These are phyloP conservation scores for Eucalyptus leucophloia DNA, from an alignment of 345 rosid species.

Conservation along the genomic window DNA sequence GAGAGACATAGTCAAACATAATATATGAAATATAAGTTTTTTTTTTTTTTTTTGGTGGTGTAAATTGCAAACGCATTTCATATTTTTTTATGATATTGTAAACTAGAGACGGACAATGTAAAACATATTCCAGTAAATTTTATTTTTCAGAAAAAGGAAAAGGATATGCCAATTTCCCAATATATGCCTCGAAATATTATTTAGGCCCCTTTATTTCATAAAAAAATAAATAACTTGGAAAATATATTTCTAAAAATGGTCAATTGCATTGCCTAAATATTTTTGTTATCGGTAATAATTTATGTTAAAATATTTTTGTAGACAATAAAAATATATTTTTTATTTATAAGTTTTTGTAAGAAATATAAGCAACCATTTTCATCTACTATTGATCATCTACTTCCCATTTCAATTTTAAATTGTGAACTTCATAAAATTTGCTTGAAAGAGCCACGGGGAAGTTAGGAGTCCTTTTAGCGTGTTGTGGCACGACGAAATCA, in stretches of 20 bases:
- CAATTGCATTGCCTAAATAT: no score
- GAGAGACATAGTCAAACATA: background rate
- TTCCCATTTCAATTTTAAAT: background rate
- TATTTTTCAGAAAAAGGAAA: background rate
- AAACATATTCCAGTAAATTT: background rate
- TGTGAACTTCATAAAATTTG: background rate
- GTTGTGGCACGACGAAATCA: background rate
- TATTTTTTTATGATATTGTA: background rate
- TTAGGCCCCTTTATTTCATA: no score
- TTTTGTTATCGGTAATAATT: no score
- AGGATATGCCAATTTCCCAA: background rate
- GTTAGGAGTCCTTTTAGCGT: background rate
- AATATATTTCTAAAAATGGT: no score
- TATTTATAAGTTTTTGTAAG: no score
- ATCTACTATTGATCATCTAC: background rate
- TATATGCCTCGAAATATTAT: background rate
- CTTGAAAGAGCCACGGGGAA: background rate
- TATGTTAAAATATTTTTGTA: no score
- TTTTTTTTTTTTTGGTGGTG: background rate
- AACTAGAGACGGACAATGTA: background rate
- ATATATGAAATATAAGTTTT: background rate
- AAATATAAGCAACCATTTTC: no score
- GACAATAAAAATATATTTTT: no score
- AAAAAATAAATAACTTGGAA: no score
- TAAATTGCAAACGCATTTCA: background rate